Base-by-base conservation (phyloP, 2,329 filamentous ascomycete species). In the Trichoderma citrinoviride region DNA sequence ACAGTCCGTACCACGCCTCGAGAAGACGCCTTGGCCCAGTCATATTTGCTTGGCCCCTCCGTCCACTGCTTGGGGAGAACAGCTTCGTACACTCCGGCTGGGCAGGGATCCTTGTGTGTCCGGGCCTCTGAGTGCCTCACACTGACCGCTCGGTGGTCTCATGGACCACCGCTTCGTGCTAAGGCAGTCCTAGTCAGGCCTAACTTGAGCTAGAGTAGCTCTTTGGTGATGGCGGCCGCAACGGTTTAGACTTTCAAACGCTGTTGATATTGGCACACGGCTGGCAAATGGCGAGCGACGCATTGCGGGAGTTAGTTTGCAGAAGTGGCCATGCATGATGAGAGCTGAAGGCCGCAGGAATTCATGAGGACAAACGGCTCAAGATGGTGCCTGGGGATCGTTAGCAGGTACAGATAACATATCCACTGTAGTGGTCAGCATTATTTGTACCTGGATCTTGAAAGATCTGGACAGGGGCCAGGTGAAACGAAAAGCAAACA, bases 171-270 rank as follows among this genome's bases (percentile, higher is more conserved):
- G 33, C 21, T 33, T 43, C n/a, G 56, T 60, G 40, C 56, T 62
- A 54, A 25, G 49, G 25, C 49, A 58, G 14, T 58, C 27, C 40
- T 58, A 47, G 55, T 41, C 41, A 29, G 41, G 41, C 19, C 27
- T 29, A 33, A 40, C 47, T 41, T 44, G 58, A 53, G 49, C 58
- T 62, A 62, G 27, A 54, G 58, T 27, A 53, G 58, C 23, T 61
- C 25, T 33, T 15, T 61, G n/a, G 33, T 21, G 14, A 44, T 21
- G 23, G 49, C 58, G 49, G 58, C 58, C 49, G 58, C 58, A 62
- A 7, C 47, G 14, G 14, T 46, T 62, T 53, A 50, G 49, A 62
- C 40, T 62, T 54, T 46, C 14, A 19, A 46, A 5, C 27, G 8
- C 12, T 53, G 33, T 61, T 61, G 17, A 23, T 37, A 21, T 19